Evolutionary conservation across 192 early-diverging fungal species (phyloP).

Genomic region (Glomus cerebriforme): DNA sequence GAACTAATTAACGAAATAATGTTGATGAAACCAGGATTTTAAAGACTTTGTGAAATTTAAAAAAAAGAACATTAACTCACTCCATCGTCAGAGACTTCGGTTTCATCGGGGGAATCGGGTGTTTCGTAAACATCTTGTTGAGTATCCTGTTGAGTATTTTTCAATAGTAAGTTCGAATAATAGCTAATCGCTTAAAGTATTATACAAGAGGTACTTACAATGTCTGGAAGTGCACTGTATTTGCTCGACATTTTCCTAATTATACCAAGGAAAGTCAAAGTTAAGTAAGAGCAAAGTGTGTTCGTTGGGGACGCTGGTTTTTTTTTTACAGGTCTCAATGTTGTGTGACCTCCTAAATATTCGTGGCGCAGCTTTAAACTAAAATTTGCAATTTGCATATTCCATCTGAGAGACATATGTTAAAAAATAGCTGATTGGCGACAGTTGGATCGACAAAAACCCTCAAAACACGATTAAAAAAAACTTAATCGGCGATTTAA

Average conservation of each 20-base stretch:
- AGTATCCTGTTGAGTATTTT: slow-evolving; percentile 50
- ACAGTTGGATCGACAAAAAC: no score
- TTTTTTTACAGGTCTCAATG: neutral
- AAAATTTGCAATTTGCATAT: no score
- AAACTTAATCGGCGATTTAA: no score
- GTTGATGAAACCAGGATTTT: neutral
- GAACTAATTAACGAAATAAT: slow-evolving; percentile 25
- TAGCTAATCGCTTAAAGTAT: neutral
- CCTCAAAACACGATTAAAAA: no score
- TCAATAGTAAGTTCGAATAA: neutral
- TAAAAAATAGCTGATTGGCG: no score
- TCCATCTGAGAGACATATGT: no score
- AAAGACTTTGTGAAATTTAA: neutral
- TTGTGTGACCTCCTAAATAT: no score
- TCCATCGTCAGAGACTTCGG: slow-evolving; percentile 29
- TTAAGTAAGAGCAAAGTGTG: neutral
- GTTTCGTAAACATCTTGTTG: slow-evolving; percentile 90
- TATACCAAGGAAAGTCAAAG: neutral
- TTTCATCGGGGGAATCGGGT: slow-evolving; percentile 51
- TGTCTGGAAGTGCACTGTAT: slow-evolving; percentile 77
- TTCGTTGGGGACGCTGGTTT: neutral
- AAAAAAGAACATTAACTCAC: neutral
- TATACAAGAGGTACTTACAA: slow-evolving; percentile 50
- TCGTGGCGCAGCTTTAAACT: no score
- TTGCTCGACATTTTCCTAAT: slow-evolving; percentile 59